These are phyloP conservation scores for Lonicera japonica DNA, from an alignment of 129 eudicot species.

Conservation along the genomic window DNA sequence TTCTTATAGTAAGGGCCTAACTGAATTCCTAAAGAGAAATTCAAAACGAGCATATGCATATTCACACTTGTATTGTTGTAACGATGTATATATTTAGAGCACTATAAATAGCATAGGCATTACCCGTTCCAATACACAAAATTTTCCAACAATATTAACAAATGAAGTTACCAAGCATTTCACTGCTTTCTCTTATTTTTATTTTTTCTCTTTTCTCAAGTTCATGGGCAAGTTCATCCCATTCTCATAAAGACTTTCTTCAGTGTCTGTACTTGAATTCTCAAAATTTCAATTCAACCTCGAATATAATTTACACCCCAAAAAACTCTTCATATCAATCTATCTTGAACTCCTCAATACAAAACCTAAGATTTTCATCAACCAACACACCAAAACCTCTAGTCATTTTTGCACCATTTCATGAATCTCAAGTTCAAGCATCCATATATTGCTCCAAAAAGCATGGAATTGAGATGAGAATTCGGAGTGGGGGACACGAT, in stretches of 20 bases:
- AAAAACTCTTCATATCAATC: neutral
- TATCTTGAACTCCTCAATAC: neutral
- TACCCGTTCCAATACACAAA: no score
- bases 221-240: neutral
- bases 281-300: neutral
- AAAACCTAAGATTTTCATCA: neutral
- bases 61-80: no score
- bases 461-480: neutral
- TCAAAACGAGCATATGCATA: no score
- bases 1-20: no score
- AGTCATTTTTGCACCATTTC: conserved; percentile 6
- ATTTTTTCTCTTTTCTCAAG: neutral
- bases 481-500: conserved; percentile 3
- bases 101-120: no score
- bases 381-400: conserved; percentile 8
- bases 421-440: conserved; percentile 1
- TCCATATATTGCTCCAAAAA: neutral
- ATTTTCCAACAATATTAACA: no score
- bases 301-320: conserved; percentile 4
- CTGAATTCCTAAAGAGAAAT: no score
- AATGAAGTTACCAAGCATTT: neutral
- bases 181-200: neutral
- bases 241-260: neutral
- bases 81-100: no score
- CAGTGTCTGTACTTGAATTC: conserved; percentile 5